A percentile compares a stretch with the other conserved stretches of the same genome.
These are phyloP conservation scores for Torulaspora delbrueckii DNA, from an alignment of 805 yeast species.

Conservation along the genomic window DNA sequence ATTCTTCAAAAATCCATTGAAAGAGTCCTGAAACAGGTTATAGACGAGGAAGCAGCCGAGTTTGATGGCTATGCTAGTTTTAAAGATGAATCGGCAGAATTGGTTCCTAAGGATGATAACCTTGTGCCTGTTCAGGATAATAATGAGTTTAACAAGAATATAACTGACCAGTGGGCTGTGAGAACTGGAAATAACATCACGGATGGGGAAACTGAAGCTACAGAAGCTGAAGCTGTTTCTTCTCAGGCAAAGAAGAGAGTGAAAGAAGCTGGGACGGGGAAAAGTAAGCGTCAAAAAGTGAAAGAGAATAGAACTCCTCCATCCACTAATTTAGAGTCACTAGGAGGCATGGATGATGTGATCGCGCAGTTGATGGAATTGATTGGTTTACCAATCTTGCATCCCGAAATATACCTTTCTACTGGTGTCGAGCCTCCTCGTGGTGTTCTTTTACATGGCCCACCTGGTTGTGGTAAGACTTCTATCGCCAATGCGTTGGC, in stretches of 20 bases:
- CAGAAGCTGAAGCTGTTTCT: conserved; percentile 13
- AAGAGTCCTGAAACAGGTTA: conserved; percentile 48
- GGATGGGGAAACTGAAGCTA: conserved; percentile 6
- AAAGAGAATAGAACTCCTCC: conserved; percentile 66
- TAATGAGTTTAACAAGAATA: conserved; percentile 71
- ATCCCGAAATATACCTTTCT: conserved; percentile 82
- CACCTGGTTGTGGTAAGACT: conserved; percentile 99
- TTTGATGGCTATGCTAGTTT: conserved; percentile 31
- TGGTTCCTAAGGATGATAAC: conserved; percentile 35
- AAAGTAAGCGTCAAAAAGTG: conserved; percentile 40
- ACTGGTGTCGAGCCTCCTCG: conserved; percentile 95
- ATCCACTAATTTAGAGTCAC: conserved; percentile 55
- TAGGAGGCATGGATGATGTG: conserved; percentile 89
- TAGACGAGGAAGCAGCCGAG: conserved; percentile 60
- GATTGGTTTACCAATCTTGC: conserved; percentile 85
- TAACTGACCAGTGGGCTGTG: conserved; percentile 64
- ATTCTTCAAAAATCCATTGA: conserved; percentile 61
- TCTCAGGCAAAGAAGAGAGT: conserved; percentile 46
- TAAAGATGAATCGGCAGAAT: conserved; percentile 27
- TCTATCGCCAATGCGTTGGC: conserved; percentile 95
- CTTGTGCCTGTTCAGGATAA: conserved; percentile 61
- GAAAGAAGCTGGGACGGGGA: conserved; percentile 38
- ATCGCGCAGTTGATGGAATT: conserved; percentile 83
- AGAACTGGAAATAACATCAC: conserved; percentile 19
- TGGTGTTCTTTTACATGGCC: conserved; percentile 92